Evolutionary conservation across 371 early-diverging fungal species (phyloP), one percentile per base, ranked within the genome.

Genomic region (Mortierella sp.): DNA sequence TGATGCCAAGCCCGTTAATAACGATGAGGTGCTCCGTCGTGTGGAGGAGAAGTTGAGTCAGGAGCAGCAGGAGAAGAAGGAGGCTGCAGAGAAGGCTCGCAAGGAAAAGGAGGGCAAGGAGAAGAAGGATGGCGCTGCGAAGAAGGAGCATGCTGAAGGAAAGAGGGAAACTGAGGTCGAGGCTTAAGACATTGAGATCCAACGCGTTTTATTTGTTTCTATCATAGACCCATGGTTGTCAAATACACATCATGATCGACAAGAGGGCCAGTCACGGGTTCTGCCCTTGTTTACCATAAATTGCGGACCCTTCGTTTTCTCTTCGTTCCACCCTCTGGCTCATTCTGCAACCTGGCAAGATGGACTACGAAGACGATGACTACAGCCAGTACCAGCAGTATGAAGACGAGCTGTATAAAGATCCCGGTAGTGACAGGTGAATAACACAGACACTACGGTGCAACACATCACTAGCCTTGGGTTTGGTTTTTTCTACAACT

Each of bases 1-100:
- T 52, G 89, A 81, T 23, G 95, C 95, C 61, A 87, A 82, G 61
- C 92, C 95, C 58, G 87, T 92, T 56, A 94, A 95, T 80, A 90
- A 87, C 38, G 83, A 81, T 31, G 89, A 85, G 57, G 88, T 86
- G 24, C 81, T 92, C 79, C 81, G 86, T 34, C 82, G 87, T 28
- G 61, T 91, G n/a, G 95, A 95, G 66, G 90, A 93, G 58, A 82
- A 85, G 30, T 41, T 91, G 49, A 90, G 93, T 71, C 89, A 92
- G 61, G 87, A 85, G 78, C 74, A 79, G 64, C 59, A 71, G 56
- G 80, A 73, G 58, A 54, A 58, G 58, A 68, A 79, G 51, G 71
- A 81, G 51, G 78, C 67, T 24, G 64, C 54, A 12, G 64, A 72
- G 24, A 72, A 70, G 68, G 55, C 54, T 27, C 64, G 64, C 57